These are phyloP conservation scores for Silybum marianum DNA, from an alignment of 129 eudicot species.

Conservation along the genomic window DNA sequence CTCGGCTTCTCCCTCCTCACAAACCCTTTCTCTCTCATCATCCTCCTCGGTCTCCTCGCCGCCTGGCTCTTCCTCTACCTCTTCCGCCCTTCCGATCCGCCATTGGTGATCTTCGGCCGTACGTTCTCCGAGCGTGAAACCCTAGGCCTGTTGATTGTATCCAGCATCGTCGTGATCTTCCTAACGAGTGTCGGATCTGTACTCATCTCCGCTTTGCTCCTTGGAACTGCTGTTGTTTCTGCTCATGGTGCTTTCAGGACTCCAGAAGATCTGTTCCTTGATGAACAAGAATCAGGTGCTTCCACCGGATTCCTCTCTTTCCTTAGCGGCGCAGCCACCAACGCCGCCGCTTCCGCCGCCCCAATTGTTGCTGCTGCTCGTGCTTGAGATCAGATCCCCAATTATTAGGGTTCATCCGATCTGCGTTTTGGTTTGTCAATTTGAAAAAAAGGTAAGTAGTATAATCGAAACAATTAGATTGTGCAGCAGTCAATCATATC, in stretches of 20 bases:
- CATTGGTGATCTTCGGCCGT: conserved; percentile 44
- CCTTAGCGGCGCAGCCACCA: conserved; percentile 55
- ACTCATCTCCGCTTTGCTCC: conserved; percentile 69
- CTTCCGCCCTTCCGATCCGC: conserved; percentile 48
- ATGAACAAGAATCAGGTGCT: conserved; percentile 57
- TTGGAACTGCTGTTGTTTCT: conserved; percentile 62
- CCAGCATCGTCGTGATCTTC: conserved; percentile 66
- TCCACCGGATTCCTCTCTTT: conserved; percentile 61
- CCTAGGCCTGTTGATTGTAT: conserved; percentile 39
- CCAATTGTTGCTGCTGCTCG: conserved; percentile 43
- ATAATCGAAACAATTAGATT: conserved; percentile 13
- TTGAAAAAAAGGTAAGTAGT: conserved; percentile 11
- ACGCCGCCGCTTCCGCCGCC: conserved; percentile 48
- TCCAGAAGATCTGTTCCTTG: conserved; percentile 89
- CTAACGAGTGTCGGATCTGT: conserved; percentile 88
- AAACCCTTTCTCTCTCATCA: conserved; percentile 74
- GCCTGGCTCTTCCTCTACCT: conserved; percentile 75
- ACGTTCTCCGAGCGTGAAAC: conserved; percentile 42
- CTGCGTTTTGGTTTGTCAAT: conserved; percentile 12
- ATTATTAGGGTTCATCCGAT: conserved; percentile 10
- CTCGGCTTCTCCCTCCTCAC: conserved; percentile 71
- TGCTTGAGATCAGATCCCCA: conserved; percentile 4
- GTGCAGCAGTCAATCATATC: conserved; percentile 3
- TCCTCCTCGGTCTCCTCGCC: conserved; percentile 65
- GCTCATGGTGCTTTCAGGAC: conserved; percentile 78